These are phyloP conservation scores for Penicillium lividum DNA, from an alignment of 495 filamentous ascomycete species.

Conservation along the genomic window DNA sequence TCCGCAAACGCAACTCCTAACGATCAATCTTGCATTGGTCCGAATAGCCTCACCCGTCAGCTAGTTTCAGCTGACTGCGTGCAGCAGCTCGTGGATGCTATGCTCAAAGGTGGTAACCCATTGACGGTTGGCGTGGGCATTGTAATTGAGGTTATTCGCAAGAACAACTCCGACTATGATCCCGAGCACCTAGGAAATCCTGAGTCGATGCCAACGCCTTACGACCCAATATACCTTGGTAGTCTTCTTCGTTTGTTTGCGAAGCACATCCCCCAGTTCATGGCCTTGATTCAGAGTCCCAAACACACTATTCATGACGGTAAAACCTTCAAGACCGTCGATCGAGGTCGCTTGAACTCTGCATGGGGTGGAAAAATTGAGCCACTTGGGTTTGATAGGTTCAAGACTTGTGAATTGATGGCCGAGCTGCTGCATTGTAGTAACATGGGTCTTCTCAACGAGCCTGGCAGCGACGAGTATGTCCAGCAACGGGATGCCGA, in stretches of 20 bases:
- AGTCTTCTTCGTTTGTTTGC: slow-evolving; percentile 90
- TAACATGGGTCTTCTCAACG: slow-evolving; percentile 97
- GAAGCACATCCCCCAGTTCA: slow-evolving; percentile 89
- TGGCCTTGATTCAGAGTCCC: slow-evolving; percentile 76
- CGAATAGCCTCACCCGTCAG: slow-evolving; percentile 93
- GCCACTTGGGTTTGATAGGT: slow-evolving; percentile 93
- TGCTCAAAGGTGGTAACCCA: slow-evolving; percentile 92
- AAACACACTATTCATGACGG: slow-evolving; percentile 61
- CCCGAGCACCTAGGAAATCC: slow-evolving; percentile 79
- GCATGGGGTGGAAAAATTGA: slow-evolving; percentile 92
- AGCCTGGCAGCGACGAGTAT: slow-evolving; percentile 85
- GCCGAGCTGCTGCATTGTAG: slow-evolving; percentile 96
- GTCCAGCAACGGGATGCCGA: slow-evolving; percentile 79
- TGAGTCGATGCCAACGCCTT: slow-evolving; percentile 73
- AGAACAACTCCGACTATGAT: slow-evolving; percentile 99
- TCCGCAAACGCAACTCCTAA: slow-evolving; percentile 98
- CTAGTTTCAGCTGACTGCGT: slow-evolving; percentile 89
- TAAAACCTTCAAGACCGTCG: slow-evolving; percentile 58
- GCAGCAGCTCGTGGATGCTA: slow-evolving; percentile 77
- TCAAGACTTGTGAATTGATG: slow-evolving; percentile 99
- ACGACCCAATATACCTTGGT: slow-evolving; percentile 96
- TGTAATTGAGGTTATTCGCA: slow-evolving; percentile 96
- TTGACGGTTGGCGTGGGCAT: slow-evolving; percentile 97
- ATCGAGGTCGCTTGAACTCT: slow-evolving; percentile 67
- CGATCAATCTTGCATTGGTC: slow-evolving; percentile 95